Evolutionary conservation across 371 early-diverging fungal genomes (phyloP).

Genomic region (Chytridium lagenaria): DNA sequence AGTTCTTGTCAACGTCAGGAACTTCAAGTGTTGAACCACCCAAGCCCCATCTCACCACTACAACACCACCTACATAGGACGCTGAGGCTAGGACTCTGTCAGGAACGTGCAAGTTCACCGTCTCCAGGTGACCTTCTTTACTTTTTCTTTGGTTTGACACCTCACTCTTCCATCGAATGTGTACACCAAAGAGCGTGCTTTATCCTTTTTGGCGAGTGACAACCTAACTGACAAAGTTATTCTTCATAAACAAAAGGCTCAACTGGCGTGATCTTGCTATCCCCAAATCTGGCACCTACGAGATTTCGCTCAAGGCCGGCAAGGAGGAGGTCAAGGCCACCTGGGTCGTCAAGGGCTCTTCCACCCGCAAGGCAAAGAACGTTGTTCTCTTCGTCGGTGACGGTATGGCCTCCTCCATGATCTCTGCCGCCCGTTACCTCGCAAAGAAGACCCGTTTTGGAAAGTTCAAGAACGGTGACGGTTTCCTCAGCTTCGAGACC

Average conservation of each 20-base stretch:
- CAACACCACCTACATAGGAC: slow-evolving; percentile 52
- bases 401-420: slow-evolving; percentile 61
- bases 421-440: slow-evolving; percentile 47
- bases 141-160: too few relatives aligned
- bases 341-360: slow-evolving; percentile 59
- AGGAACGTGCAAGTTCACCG: too few relatives aligned
- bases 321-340: slow-evolving; percentile 48
- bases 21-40: slow-evolving; percentile 9
- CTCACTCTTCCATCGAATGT: too few relatives aligned
- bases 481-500: slow-evolving; percentile 66
- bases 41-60: slow-evolving; percentile 29
- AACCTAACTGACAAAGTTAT: background rate
- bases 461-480: slow-evolving; percentile 43
- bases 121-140: too few relatives aligned
- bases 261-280: slow-evolving; percentile 59
- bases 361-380: slow-evolving; percentile 72
- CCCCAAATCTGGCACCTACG: slow-evolving; percentile 64
- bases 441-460: slow-evolving; percentile 44
- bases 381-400: slow-evolving; percentile 76
- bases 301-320: slow-evolving; percentile 56
- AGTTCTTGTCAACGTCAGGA: slow-evolving; percentile 32
- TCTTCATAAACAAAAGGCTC: background rate
- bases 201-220: background rate
- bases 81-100: slow-evolving; percentile 60
- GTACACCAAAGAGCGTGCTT: too few relatives aligned